These are phyloP conservation scores for Candida sp. DNA, from an alignment of 1,139 yeast species.

Conservation along the genomic window DNA sequence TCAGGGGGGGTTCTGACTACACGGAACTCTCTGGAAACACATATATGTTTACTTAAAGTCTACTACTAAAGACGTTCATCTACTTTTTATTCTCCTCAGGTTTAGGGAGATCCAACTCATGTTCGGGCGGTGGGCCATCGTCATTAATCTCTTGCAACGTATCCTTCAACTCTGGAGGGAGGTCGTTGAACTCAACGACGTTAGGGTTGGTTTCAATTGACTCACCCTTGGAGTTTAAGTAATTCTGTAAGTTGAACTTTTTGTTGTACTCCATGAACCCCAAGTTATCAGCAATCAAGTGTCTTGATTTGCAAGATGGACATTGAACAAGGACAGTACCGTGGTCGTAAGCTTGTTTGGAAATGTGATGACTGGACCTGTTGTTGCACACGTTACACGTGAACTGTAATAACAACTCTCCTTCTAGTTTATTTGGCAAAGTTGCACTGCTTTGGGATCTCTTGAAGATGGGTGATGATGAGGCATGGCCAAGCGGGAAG, in stretches of 20 bases:
- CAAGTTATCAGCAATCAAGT: conserved; percentile 91
- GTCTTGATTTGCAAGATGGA: conserved; percentile 89
- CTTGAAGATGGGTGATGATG: background rate
- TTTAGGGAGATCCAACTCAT: conserved; percentile 19
- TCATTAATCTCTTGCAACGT: conserved; percentile 57
- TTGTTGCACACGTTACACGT: conserved; percentile 90
- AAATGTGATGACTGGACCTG: conserved; percentile 84
- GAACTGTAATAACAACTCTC: conserved; percentile 75
- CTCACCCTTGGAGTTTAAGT: conserved; percentile 80
- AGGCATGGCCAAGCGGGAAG: background rate
- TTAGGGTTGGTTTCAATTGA: conserved; percentile 62
- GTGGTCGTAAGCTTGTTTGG: conserved; percentile 86
- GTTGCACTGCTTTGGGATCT: conserved; percentile 1
- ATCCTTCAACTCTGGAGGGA: conserved; percentile 64
- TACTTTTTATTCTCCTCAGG: conserved; percentile 7
- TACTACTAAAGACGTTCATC: background rate
- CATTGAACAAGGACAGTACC: conserved; percentile 94
- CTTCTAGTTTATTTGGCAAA: conserved; percentile 3
- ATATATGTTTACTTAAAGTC: background rate
- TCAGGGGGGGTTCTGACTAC: background rate
- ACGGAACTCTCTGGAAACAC: background rate
- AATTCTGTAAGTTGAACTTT: conserved; percentile 76
- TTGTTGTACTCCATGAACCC: conserved; percentile 75
- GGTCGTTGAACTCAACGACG: conserved; percentile 73
- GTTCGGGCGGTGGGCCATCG: conserved; percentile 56